Conservation (phyloP, 1,284 basidiomycete species). For the Cryptococcus sp. region DNA sequence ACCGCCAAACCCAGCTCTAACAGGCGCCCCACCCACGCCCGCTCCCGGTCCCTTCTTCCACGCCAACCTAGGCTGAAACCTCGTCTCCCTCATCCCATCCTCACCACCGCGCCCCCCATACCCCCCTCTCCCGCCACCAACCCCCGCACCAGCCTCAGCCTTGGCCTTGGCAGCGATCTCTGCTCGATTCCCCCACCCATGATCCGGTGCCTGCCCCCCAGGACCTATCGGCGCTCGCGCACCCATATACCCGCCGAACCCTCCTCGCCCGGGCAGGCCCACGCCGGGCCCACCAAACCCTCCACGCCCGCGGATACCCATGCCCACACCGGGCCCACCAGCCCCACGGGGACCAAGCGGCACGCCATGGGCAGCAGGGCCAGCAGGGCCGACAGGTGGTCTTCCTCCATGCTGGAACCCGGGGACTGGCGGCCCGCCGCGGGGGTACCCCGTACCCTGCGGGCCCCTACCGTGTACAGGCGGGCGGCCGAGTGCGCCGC, state of each 20-base stretch:
- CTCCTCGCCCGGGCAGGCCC: conserved; percentile 2
- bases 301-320: background rate
- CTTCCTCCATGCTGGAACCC: background rate
- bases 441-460: too few relatives aligned
- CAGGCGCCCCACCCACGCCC: conserved; percentile 5
- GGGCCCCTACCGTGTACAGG: conserved; percentile 5
- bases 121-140: conserved; percentile 1
- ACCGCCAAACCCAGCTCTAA: background rate
- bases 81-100: conserved; percentile 20
- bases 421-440: too few relatives aligned
- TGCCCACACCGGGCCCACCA: background rate
- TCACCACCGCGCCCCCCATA: conserved; percentile 1
- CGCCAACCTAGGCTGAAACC: conserved; percentile 19
- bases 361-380: background rate
- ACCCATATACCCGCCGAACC: background rate
- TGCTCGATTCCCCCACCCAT: too few relatives aligned
- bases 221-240: background rate
- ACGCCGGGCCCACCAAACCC: too few relatives aligned
- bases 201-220: background rate
- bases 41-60: conserved; percentile 33
- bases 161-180: background rate
- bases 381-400: background rate
- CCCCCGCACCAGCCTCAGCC: conserved; percentile 2
- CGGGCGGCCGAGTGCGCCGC: conserved; percentile 13
- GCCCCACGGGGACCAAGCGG: background rate